These are phyloP conservation scores for Singerocomus inundabilis DNA, from an alignment of 1,284 basidiomycete species.

Conservation along the genomic window DNA sequence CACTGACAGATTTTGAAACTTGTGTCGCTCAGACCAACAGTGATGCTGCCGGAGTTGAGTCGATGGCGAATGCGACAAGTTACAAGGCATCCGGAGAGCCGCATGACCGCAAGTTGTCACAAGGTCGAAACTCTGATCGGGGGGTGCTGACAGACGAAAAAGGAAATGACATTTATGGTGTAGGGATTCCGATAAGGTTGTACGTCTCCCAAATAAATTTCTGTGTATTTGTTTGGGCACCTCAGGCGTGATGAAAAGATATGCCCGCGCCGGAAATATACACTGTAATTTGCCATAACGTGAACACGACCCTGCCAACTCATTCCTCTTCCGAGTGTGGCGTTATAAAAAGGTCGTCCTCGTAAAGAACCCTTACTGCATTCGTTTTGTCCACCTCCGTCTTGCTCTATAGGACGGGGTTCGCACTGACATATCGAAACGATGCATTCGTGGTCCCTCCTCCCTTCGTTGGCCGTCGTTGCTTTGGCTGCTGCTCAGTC, in stretches of 20 bases:
- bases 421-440: constrained; percentile 4
- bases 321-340: neutral
- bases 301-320: constrained; percentile 8
- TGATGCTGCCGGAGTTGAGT: too few species aligned
- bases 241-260: neutral
- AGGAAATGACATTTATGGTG: neutral
- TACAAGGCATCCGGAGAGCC: too few species aligned
- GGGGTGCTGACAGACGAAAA: neutral
- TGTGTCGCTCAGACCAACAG: too few species aligned
- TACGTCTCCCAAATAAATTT: neutral
- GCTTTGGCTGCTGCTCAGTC: constrained; percentile 24
- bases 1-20: too few species aligned
- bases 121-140: too few species aligned
- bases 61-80: too few species aligned
- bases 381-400: constrained; percentile 7
- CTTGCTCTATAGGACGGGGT: constrained; percentile 10
- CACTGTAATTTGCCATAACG: constrained; percentile 10
- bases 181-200: neutral
- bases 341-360: constrained; percentile 26
- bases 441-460: constrained; percentile 32
- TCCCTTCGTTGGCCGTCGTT: constrained; percentile 24
- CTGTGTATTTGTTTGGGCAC: neutral
- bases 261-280: neutral
- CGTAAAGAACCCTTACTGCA: neutral
- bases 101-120: too few species aligned